phyloP scores from a whole-genome alignment of 352 stramenopile genomes.

The Phytophthora fragariaefolia region DNA sequence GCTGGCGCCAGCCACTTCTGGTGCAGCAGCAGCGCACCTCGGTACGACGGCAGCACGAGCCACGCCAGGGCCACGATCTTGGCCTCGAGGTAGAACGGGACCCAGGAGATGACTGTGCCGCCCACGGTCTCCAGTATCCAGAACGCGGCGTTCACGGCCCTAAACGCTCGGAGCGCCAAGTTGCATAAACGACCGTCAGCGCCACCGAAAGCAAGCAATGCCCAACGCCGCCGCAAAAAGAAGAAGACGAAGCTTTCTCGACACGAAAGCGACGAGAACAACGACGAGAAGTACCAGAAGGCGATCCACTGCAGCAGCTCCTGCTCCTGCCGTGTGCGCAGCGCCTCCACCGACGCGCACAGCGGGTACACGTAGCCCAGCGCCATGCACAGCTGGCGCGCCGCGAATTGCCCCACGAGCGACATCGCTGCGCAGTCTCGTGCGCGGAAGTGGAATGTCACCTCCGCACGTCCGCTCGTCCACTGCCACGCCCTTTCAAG shows the following conservation, averaged over 20 bases:
- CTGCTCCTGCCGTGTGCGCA: conserved; percentile 47
- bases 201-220: conserved; percentile 2
- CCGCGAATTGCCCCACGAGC: conserved; percentile 57
- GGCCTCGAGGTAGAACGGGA: conserved; percentile 79
- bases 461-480: no score
- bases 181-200: conserved; percentile 2
- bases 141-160: conserved; percentile 69
- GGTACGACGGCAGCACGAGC: conserved; percentile 68
- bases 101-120: conserved; percentile 60
- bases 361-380: conserved; percentile 71
- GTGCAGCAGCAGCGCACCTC: conserved; percentile 59
- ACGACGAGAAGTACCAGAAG: conserved; percentile 47
- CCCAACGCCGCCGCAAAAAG: no score
- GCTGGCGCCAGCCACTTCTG: conserved; percentile 63
- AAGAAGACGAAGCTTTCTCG: not conserved
- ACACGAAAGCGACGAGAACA: not conserved
- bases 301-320: conserved; percentile 73
- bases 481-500: no score
- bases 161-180: conserved; percentile 17
- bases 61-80: conserved; percentile 76
- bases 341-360: conserved; percentile 61
- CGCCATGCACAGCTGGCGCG: conserved; percentile 58
- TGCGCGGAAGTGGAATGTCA: no score
- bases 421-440: conserved; percentile 55
- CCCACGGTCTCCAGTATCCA: conserved; percentile 64